Percentiles rank a stretch among this genome's conserved stretches.
phyloP scores from a whole-genome alignment of 331 rosid genomes.

The Erythrophleum ivorense region DNA sequence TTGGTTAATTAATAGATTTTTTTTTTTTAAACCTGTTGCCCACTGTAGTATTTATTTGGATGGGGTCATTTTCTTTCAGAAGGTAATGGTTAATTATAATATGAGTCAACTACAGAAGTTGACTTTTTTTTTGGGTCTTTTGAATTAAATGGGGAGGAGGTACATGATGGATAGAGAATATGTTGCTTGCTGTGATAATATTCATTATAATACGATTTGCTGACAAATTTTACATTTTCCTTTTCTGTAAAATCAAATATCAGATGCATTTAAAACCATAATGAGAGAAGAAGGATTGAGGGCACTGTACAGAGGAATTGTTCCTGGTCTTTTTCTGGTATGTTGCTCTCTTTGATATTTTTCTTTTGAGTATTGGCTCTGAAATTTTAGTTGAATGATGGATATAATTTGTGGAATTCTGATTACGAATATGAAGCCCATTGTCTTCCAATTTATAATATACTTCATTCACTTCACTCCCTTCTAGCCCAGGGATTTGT shows the following conservation, averaged over 20 bases:
- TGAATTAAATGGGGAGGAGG: not conserved
- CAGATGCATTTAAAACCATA: slow-evolving; percentile 78
- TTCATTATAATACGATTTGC: slow-evolving; percentile 21
- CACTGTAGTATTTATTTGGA: slow-evolving; percentile 13
- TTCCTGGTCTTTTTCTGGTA: slow-evolving; percentile 77
- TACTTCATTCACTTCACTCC: not conserved
- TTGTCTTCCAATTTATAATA: not conserved
- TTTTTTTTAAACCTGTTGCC: not conserved
- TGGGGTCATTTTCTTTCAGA: slow-evolving; percentile 27
- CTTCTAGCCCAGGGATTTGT: not conserved
- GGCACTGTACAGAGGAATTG: slow-evolving; percentile 69
- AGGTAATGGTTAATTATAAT: slow-evolving; percentile 25
- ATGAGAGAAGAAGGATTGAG: slow-evolving; percentile 62
- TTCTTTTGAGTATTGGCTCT: not conserved
- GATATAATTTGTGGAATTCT: not conserved
- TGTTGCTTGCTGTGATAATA: not conserved
- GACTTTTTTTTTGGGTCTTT: not conserved
- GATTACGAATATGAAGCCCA: not conserved
- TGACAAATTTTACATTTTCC: not conserved
- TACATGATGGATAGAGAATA: slow-evolving; percentile 7
- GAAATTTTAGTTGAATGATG: not conserved
- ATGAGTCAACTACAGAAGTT: slow-evolving; percentile 1
- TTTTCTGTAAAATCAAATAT: slow-evolving; percentile 23
- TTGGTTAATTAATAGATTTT: not conserved
- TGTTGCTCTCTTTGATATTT: slow-evolving; percentile 33